phyloP scores from a whole-genome alignment of 1,139 yeast species.

The Kurtzmaniella quercitrusa region DNA sequence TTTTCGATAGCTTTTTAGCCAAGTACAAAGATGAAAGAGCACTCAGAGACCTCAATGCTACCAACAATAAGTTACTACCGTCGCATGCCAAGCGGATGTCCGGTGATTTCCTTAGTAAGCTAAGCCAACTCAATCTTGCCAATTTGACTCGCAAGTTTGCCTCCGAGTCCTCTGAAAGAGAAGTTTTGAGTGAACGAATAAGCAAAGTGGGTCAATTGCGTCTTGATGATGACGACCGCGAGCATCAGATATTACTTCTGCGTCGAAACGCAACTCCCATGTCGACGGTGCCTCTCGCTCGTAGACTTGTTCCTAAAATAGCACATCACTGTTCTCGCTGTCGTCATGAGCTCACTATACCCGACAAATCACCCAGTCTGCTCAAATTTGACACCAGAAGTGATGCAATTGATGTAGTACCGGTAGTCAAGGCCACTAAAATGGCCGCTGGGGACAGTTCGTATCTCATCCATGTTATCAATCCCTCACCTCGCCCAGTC shows the following conservation, averaged over 20 bases:
- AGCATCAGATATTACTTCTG: background rate
- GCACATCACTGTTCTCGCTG: slow-evolving; percentile 27
- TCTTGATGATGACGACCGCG: background rate
- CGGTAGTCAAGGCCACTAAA: slow-evolving; percentile 17
- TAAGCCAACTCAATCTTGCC: slow-evolving; percentile 12
- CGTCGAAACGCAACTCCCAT: slow-evolving; percentile 3
- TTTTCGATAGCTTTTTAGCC: slow-evolving; percentile 3
- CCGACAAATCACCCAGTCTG: slow-evolving; percentile 26
- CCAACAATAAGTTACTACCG: background rate
- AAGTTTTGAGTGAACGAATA: slow-evolving; percentile 1
- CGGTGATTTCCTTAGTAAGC: slow-evolving; percentile 10
- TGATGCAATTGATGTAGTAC: slow-evolving; percentile 34
- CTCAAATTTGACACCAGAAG: slow-evolving; percentile 27
- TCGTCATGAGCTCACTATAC: slow-evolving; percentile 21
- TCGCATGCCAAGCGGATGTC: slow-evolving; percentile 9
- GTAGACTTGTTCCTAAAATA: slow-evolving; percentile 20
- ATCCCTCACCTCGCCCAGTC: slow-evolving; percentile 20
- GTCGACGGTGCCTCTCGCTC: slow-evolving; percentile 20
- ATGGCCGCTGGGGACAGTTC: background rate
- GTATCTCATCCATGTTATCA: slow-evolving; percentile 23
- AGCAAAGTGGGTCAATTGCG: slow-evolving; percentile 1
- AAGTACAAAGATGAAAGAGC: slow-evolving; percentile 3
- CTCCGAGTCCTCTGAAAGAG: slow-evolving; percentile 1
- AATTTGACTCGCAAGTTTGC: slow-evolving; percentile 8
- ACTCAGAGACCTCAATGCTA: slow-evolving; percentile 8